Conservation (phyloP, 1,284 basidiomycete species). For the Irpex sp. region DNA sequence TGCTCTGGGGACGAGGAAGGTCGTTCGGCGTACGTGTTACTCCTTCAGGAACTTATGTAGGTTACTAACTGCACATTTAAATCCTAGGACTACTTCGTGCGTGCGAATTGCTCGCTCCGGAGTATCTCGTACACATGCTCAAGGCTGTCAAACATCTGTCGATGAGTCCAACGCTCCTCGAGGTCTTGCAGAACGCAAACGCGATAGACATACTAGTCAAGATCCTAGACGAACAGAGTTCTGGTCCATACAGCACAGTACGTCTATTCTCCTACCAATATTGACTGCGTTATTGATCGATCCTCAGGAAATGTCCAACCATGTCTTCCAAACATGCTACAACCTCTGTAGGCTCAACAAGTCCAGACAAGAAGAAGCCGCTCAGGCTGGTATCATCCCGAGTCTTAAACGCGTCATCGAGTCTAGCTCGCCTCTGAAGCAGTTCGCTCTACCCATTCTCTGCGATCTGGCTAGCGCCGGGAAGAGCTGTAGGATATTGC, state of each 20-base stretch:
- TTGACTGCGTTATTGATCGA: too few species aligned
- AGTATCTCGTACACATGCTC: slow-evolving; percentile 84
- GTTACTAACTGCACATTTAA: too few species aligned
- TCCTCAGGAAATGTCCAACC: slow-evolving; percentile 85
- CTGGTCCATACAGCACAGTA: slow-evolving; percentile 80
- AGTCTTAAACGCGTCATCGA: slow-evolving; percentile 85
- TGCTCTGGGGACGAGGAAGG: slow-evolving; percentile 85
- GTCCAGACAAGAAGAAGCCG: slow-evolving; percentile 92
- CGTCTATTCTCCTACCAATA: slow-evolving; percentile 24
- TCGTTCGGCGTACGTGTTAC: slow-evolving; percentile 74
- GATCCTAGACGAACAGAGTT: slow-evolving; percentile 79
- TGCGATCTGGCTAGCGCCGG: slow-evolving; percentile 94
- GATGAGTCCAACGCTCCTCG: slow-evolving; percentile 86
- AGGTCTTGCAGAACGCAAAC: slow-evolving; percentile 94
- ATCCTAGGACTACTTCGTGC: slow-evolving; percentile 74
- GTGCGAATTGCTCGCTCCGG: slow-evolving; percentile 79
- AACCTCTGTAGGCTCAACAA: slow-evolving; percentile 95
- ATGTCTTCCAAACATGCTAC: slow-evolving; percentile 93
- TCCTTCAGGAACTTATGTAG: too few species aligned
- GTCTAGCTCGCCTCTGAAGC: slow-evolving; percentile 87
- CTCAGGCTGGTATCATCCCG: slow-evolving; percentile 91
- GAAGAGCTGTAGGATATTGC: slow-evolving; percentile 81
- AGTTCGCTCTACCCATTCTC: slow-evolving; percentile 94
- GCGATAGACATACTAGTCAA: slow-evolving; percentile 88
- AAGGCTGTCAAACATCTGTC: slow-evolving; percentile 96